Evolutionary conservation across 1,139 yeast species (phyloP).

Genomic region (Blastobotrys raffinosifermentans): DNA sequence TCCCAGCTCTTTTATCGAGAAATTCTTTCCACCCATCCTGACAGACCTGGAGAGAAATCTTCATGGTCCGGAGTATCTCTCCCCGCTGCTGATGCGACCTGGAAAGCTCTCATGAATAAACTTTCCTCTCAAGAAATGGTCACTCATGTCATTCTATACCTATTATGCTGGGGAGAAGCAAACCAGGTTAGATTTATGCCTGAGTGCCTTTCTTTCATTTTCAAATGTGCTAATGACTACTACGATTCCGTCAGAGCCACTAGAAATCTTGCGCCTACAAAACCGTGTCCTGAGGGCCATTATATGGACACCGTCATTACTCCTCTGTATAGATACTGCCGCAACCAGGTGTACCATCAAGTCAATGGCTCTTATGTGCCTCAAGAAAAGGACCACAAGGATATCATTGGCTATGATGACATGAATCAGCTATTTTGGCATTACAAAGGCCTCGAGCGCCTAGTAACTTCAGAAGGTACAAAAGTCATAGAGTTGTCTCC

Average conservation of each 20-base stretch:
- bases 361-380: slow-evolving; percentile 41
- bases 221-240: slow-evolving; percentile 69
- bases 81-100: slow-evolving; percentile 26
- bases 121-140: slow-evolving; percentile 50
- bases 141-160: slow-evolving; percentile 61
- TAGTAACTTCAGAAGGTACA: slow-evolving; percentile 41
- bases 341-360: slow-evolving; percentile 45
- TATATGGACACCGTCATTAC: slow-evolving; percentile 67
- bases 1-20: slow-evolving; percentile 52
- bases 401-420: slow-evolving; percentile 79
- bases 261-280: slow-evolving; percentile 2
- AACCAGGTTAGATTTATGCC: slow-evolving; percentile 79
- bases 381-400: slow-evolving; percentile 59
- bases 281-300: slow-evolving; percentile 21
- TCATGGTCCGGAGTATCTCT: slow-evolving; percentile 20
- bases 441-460: slow-evolving; percentile 50
- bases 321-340: slow-evolving; percentile 62
- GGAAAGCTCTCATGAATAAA: slow-evolving; percentile 57
- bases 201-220: slow-evolving; percentile 75
- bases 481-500: slow-evolving; percentile 41
- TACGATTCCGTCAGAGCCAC: slow-evolving; percentile 33
- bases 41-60: slow-evolving; percentile 9
- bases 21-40: slow-evolving; percentile 26
- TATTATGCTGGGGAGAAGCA: slow-evolving; percentile 87
- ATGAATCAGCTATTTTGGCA: slow-evolving; percentile 84